Evolutionary conservation across 129 eudicot species (phyloP), one percentile per base, ranked within the genome.

Genomic region (Mikania micrantha): DNA sequence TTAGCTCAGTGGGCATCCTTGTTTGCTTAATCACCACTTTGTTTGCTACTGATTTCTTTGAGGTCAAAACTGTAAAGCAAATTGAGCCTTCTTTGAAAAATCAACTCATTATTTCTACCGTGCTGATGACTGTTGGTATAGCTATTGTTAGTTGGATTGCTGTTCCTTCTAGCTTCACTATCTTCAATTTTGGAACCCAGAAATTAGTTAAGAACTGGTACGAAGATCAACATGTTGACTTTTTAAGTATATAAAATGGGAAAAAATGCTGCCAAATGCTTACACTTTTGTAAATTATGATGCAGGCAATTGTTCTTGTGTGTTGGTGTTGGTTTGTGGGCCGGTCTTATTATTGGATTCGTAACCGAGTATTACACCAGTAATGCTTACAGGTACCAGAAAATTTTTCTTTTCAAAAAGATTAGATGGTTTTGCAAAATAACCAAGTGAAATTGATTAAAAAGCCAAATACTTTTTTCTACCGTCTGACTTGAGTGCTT

Each of bases 1-100:
- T 90, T 70, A 90, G 96, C 79, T 83, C 96, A 4, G 78, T 84
- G 39, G 96, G 96, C 15, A 86, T 90, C 73, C 50, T 90, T 45
- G 85, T 90, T n/a, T 90, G 96, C 75, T 70, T 90, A 74, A 67
- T 90, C 34, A 90, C 96, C 47, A 90, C 96, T 68, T 82, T 90
- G 70, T 86, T 90, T 75, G 96, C 96, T 38, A 90, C 96, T 40
- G 96, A 90, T 66, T 90, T 90, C 94, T 90, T 90, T 59, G 96
- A 90, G 82, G 86, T 90, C 73, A 84, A 84, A 83, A 69, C 74
- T 21, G 96, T 90, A 2, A 77, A 83, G 71, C 84, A 90, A 76
- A 90, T 90, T 39, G 96, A 90, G 74, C 96, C 96, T 0, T 73
- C 96, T 32, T 78, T 90, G 77, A 90, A 90, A 84, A 81, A 80